Base-by-base conservation (phyloP, 148 eudicot species). In the Fagopyrum esculentum region DNA sequence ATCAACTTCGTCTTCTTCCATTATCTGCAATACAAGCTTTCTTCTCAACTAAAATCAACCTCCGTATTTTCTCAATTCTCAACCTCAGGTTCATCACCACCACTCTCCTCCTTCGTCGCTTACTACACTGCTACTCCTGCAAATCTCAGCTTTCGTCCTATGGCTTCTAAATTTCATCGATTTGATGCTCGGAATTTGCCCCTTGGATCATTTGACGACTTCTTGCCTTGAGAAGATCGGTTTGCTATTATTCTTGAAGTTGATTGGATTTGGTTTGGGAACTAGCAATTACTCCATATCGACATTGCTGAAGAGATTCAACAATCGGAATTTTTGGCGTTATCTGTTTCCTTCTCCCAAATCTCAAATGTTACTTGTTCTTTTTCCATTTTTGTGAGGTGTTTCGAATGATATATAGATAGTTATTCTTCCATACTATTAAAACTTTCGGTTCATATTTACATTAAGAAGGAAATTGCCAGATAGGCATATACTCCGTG, bases 221-320 rank as follows among this genome's bases (percentile, higher is more conserved):
- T 45, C 70, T 72, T 71, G 71, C 75, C 85, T 35, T 79, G 86
- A 66, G 82, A 44, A 35, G 45, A 83, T 56, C 80, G 76, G 22
- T 79, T 86, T 55, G 89, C 98, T 8, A 74, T 93, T 72, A 84
- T 93, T 61, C 89, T 93, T 59, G 91, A 93, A 90, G 90, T 22
- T 22, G 26, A 22, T 22, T 22, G 26, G 26, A 22, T 22, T 22
- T 22, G 26, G 26, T 22, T 22, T 90, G 26, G 26, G 26, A 22
- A 22, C 26, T 22, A 22, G 26, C 26, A 22, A 22, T 22, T 22
- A 22, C 26, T 22, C 26, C 26, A 22, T 22, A 22, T 22, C 26
- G 26, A 22, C 26, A 22, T 22, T 22, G 26, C 26, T 22, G 26
- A 22, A 22, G 26, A 22, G 26, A 22, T 22, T 22, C 26, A 22